These are phyloP conservation scores for Paxillus ammoniavirescens DNA, from an alignment of 768 basidiomycete species.

Conservation along the genomic window DNA sequence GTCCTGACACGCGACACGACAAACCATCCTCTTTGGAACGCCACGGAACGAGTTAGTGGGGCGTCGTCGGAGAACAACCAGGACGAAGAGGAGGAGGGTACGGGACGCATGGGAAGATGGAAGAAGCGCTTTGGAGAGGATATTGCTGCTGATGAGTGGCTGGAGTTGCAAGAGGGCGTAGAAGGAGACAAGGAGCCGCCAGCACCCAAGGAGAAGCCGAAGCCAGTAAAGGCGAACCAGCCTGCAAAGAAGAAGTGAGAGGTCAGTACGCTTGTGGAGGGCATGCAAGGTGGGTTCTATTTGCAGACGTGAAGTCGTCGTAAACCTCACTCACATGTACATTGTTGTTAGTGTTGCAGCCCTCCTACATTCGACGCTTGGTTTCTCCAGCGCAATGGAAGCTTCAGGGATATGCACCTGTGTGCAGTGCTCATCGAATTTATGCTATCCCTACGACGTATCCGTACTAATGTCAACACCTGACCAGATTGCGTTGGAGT, in stretches of 20 bases:
- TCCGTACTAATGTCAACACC: not conserved
- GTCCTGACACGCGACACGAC: conserved; percentile 84
- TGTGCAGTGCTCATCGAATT: not conserved
- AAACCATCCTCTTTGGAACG: conserved; percentile 87
- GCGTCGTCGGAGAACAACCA: conserved; percentile 41
- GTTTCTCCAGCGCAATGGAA: not conserved
- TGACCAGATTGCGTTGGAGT: too few relatives aligned
- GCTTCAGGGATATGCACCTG: not conserved
- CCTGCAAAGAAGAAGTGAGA: conserved; percentile 19
- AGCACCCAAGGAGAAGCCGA: conserved; percentile 18
- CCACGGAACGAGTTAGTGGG: conserved; percentile 52
- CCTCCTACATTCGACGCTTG: not conserved
- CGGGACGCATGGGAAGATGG: conserved; percentile 81
- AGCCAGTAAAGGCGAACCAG: conserved; percentile 5
- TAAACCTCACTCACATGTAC: not conserved
- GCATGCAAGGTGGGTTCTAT: conserved; percentile 2
- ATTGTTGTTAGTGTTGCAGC: not conserved
- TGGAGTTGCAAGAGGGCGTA: conserved; percentile 23
- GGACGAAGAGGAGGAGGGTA: conserved; percentile 68
- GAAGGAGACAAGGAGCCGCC: conserved; percentile 30
- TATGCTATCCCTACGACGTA: not conserved
- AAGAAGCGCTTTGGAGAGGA: conserved; percentile 66
- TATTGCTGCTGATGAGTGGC: conserved; percentile 34
- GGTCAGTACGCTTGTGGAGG: not conserved
- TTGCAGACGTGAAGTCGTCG: not conserved